Evolutionary conservation across 78 protist species (phyloP).

Genomic region (slime mould (Dictyostelium discoideum)): DNA sequence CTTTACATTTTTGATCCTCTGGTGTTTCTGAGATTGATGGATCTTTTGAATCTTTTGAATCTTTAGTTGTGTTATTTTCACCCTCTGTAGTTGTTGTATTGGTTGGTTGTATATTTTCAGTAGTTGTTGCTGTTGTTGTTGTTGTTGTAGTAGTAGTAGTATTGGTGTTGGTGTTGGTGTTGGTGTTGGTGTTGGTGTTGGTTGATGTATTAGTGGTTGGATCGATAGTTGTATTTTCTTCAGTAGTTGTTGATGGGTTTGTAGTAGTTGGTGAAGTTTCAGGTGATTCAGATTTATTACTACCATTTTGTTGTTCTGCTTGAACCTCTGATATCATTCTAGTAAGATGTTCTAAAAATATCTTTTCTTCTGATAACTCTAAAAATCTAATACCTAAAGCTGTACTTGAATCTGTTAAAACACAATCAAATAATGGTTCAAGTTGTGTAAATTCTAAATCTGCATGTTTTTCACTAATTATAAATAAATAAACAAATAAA

Average conservation of each 20-base stretch:
- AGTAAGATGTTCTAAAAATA: constrained; percentile 58
- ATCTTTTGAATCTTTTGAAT: background rate
- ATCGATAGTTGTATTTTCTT: background rate
- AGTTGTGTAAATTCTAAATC: constrained; percentile 80
- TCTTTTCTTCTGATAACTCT: constrained; percentile 31
- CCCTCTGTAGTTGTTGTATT: background rate
- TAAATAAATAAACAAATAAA: background rate
- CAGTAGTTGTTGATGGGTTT: background rate
- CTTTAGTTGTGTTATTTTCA: background rate
- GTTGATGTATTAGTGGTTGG: background rate
- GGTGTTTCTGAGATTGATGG: background rate
- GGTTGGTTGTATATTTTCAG: background rate
- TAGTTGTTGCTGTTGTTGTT: background rate
- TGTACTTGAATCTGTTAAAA: constrained; percentile 62
- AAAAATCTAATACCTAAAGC: constrained; percentile 83
- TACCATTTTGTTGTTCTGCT: constrained; percentile 15
- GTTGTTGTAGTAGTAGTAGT: background rate
- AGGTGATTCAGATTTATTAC: constrained; percentile 5
- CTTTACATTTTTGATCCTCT: constrained; percentile 38
- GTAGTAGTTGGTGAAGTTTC: background rate
- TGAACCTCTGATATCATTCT: constrained; percentile 52
- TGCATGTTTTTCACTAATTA: constrained; percentile 66
- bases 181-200: background rate
- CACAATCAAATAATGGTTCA: constrained; percentile 81
- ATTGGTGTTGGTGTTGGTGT: background rate